Conservation (phyloP, 1,284 basidiomycete species). For the Hemileia vastatrix region DNA sequence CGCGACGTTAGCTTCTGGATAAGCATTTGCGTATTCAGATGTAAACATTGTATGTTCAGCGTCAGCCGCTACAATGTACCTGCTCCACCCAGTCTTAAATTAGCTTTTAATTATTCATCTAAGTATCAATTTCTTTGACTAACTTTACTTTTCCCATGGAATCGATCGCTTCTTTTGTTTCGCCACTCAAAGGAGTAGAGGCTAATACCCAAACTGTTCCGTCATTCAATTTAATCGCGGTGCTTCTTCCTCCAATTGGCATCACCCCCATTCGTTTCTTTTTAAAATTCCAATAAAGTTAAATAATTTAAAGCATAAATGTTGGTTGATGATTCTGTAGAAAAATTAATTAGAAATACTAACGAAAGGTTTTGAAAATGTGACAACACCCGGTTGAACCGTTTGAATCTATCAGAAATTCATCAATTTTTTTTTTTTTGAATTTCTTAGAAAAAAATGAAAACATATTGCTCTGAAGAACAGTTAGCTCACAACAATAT, state of each 20-base stretch:
- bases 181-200: conserved; percentile 65
- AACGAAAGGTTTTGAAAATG: conserved; percentile 22
- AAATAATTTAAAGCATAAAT: neutral
- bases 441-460: neutral
- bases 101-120: neutral
- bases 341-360: neutral
- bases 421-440: neutral
- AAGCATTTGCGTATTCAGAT: conserved; percentile 28
- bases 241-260: conserved; percentile 69
- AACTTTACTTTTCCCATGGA: conserved; percentile 68
- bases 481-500: neutral
- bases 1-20: conserved; percentile 30
- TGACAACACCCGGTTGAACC: conserved; percentile 13
- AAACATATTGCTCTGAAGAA: neutral
- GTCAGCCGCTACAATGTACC: conserved; percentile 49
- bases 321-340: neutral
- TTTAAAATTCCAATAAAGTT: too few species aligned
- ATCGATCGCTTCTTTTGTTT: conserved; percentile 61
- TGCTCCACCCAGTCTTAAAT: conserved; percentile 9
- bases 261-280: conserved; percentile 55
- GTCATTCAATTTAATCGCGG: conserved; percentile 63
- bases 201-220: conserved; percentile 75
- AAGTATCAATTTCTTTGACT: conserved; percentile 28
- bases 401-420: conserved; percentile 9
- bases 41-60: conserved; percentile 49